These are phyloP conservation scores for Xylaria grammica DNA, from an alignment of 495 filamentous ascomycete species.

Conservation along the genomic window DNA sequence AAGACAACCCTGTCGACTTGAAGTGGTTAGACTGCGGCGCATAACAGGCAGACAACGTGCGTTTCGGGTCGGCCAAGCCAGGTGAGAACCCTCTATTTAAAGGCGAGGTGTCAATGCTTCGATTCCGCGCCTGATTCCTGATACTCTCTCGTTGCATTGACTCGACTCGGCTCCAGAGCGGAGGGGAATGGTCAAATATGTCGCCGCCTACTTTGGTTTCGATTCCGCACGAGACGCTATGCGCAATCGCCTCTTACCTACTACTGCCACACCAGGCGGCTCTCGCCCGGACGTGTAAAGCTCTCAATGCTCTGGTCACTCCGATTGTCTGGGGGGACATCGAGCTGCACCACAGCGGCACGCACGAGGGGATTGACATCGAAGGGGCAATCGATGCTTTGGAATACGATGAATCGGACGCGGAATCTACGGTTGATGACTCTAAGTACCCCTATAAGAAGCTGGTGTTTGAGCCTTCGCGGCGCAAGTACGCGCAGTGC, in stretches of 20 bases:
- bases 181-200: background rate
- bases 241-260: background rate
- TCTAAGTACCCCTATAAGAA: background rate
- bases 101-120: background rate
- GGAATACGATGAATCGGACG: background rate
- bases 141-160: background rate
- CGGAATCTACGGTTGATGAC: background rate
- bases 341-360: background rate
- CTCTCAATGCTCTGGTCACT: background rate
- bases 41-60: background rate
- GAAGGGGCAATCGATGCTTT: background rate
- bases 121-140: background rate
- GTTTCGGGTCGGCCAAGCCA: background rate
- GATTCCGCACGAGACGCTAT: background rate
- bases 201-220: background rate
- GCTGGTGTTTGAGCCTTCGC: background rate
- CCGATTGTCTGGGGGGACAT: background rate
- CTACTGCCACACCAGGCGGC: background rate
- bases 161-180: background rate
- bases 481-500: background rate
- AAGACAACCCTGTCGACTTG: no score
- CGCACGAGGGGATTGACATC: background rate
- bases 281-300: background rate
- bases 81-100: background rate
- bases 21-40: background rate